Conservation (phyloP, 306 rosid species). For the Lathyrus tuberosus region DNA sequence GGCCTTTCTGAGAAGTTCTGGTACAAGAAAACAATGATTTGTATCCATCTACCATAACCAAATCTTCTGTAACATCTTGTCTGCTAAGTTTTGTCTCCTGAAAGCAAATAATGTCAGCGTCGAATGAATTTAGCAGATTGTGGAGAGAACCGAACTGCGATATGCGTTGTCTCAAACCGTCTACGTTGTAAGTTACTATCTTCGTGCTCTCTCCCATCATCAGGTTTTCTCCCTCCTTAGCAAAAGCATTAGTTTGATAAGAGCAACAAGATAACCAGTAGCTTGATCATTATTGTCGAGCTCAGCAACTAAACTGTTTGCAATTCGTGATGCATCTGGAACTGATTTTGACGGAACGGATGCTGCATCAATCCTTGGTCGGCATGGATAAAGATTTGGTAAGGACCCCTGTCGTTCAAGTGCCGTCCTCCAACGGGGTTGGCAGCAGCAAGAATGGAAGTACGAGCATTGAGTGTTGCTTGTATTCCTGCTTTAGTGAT, state of each 20-base stretch:
- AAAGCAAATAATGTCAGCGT: conserved; percentile 81
- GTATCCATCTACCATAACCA: conserved; percentile 77
- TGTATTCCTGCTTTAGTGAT: too few relatives aligned
- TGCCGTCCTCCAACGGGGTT: too few relatives aligned
- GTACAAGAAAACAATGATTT: conserved; percentile 90
- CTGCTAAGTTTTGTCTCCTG: conserved; percentile 88
- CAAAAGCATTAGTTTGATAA: conserved; percentile 65
- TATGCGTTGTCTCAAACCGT: conserved; percentile 79
- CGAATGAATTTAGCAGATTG: conserved; percentile 79
- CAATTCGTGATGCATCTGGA: conserved; percentile 59
- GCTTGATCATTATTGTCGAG: conserved; percentile 51
- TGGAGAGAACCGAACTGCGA: conserved; percentile 87
- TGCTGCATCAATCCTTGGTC: too few relatives aligned
- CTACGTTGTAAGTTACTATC: conserved; percentile 91
- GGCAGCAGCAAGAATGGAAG: too few relatives aligned
- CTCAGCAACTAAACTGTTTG: conserved; percentile 46
- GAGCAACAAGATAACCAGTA: conserved; percentile 71
- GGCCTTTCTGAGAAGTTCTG: conserved; percentile 68
- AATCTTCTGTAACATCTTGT: conserved; percentile 76
- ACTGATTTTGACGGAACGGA: too few relatives aligned
- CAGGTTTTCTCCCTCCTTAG: background rate
- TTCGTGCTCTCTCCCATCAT: conserved; percentile 49
- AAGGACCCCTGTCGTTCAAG: too few relatives aligned
- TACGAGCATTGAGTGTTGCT: too few relatives aligned
- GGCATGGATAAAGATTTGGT: too few relatives aligned